Conservation (phyloP, 2,329 filamentous ascomycete species). For the Grosmannia clavigera region DNA sequence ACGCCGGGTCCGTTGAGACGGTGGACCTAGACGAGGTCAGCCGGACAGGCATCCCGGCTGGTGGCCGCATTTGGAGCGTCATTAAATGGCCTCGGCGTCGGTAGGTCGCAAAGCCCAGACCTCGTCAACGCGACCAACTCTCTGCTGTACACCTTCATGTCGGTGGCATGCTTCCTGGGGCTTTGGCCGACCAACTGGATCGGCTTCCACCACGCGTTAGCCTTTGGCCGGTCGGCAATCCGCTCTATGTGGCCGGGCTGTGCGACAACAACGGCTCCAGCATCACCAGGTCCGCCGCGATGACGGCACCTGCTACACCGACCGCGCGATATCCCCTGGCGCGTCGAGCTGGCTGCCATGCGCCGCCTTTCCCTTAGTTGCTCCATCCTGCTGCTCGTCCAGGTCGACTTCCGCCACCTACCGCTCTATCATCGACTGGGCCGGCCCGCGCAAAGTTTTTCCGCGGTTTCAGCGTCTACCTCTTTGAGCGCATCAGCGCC, state of each 20-base stretch:
- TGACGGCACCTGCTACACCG: conserved; percentile 59
- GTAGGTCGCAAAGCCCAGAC: conserved; percentile 50
- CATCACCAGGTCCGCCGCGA: conserved; percentile 61
- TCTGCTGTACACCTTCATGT: conserved; percentile 49
- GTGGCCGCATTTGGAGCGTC: conserved; percentile 59
- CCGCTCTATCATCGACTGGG: too few species aligned
- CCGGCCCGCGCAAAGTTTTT: too few species aligned
- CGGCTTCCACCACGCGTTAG: conserved; percentile 56
- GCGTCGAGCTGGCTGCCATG: conserved; percentile 47
- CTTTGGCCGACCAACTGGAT: conserved; percentile 50
- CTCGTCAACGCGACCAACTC: conserved; percentile 60
- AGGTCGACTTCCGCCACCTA: too few species aligned
- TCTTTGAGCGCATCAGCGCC: conserved; percentile 33
- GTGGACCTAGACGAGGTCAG: too few species aligned
- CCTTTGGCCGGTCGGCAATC: conserved; percentile 57
- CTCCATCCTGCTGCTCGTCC: conserved; percentile 44
- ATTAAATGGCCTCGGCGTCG: conserved; percentile 61
- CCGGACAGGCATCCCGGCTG: neutral
- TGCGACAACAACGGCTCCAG: conserved; percentile 62
- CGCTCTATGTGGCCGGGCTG: conserved; percentile 28
- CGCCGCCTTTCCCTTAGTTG: conserved; percentile 44
- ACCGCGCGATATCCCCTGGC: conserved; percentile 42
- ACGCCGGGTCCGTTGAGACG: too few species aligned
- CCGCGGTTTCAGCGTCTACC: too few species aligned
- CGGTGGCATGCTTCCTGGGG: conserved; percentile 54